phyloP scores from a whole-genome alignment of 2,329 filamentous ascomycete species.

The Magnaporthales sp. region DNA sequence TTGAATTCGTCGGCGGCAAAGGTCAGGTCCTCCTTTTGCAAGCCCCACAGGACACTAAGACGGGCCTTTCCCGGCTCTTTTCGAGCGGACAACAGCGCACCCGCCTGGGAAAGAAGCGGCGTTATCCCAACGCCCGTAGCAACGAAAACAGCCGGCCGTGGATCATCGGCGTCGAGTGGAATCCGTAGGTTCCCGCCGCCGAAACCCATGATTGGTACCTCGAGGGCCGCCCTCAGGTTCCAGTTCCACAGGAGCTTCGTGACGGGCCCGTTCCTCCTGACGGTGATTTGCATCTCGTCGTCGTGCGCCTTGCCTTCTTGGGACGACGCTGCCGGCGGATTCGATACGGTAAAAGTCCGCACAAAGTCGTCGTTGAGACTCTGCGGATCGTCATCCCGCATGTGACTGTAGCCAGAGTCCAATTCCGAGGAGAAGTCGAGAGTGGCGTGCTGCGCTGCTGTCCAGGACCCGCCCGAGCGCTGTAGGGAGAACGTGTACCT shows the following conservation, averaged over 20 bases:
- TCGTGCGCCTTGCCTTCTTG: constrained; percentile 6
- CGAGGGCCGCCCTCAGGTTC: constrained; percentile 43
- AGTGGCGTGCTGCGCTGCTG: constrained; percentile 68
- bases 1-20: constrained; percentile 53
- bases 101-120: constrained; percentile 64
- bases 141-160: constrained; percentile 45
- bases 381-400: constrained; percentile 71
- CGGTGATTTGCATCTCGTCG: constrained; percentile 69
- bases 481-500: constrained; percentile 47
- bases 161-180: constrained; percentile 20
- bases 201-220: constrained; percentile 63
- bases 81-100: constrained; percentile 27
- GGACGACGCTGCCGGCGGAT: constrained; percentile 32
- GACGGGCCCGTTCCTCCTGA: constrained; percentile 50
- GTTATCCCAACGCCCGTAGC: constrained; percentile 80
- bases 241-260: constrained; percentile 57
- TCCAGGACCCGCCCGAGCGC: constrained; percentile 32
- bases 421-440: constrained; percentile 64
- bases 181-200: constrained; percentile 41
- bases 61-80: constrained; percentile 13
- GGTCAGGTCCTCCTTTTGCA: constrained; percentile 51
- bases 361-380: constrained; percentile 80
- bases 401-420: constrained; percentile 69
- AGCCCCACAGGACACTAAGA: constrained; percentile 60
- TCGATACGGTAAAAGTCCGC: constrained; percentile 75